Evolutionary conservation across 2,329 filamentous ascomycete species (phyloP).

Genomic region (Penicillium sp.): DNA sequence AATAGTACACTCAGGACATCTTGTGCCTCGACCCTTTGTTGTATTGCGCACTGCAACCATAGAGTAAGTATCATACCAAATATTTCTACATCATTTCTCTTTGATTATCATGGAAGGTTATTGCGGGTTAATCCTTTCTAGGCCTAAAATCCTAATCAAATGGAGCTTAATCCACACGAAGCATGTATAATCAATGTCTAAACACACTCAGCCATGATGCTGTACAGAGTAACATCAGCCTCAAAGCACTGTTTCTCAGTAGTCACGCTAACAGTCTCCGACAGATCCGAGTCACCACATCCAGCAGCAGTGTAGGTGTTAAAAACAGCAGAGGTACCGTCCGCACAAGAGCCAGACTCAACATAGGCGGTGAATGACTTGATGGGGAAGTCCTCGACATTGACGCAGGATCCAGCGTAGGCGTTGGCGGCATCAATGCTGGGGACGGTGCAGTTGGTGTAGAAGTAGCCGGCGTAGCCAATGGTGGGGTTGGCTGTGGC

Average conservation of each 20-base stretch:
- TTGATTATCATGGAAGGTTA: no score
- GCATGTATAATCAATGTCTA: not conserved
- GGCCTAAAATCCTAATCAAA: no score
- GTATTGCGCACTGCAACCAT: no score
- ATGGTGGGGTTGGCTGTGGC: conserved; percentile 2
- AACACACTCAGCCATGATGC: conserved; percentile 6
- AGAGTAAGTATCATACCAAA: no score
- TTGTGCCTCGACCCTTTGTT: not conserved
- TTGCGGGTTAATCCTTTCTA: no score
- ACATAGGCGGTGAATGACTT: conserved; percentile 17
- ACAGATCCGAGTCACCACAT: conserved; percentile 2
- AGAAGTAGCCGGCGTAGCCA: conserved; percentile 4
- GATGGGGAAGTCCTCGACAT: conserved; percentile 17
- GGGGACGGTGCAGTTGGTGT: conserved; percentile 1
- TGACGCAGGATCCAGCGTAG: conserved; percentile 11
- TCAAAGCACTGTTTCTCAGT: conserved; percentile 9
- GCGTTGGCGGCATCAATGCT: conserved; percentile 4
- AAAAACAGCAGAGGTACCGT: conserved; percentile 16
- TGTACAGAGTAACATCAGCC: conserved; percentile 3
- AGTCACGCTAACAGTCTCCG: not conserved
- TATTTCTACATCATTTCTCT: no score
- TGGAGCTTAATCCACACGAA: not conserved
- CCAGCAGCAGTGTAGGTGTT: conserved; percentile 7
- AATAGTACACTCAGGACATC: not conserved
- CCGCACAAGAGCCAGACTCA: conserved; percentile 10